Evolutionary conservation across 2,329 filamentous ascomycete species (phyloP), one percentile per base, ranked within the genome.

Genomic region (Cladosporium velox): DNA sequence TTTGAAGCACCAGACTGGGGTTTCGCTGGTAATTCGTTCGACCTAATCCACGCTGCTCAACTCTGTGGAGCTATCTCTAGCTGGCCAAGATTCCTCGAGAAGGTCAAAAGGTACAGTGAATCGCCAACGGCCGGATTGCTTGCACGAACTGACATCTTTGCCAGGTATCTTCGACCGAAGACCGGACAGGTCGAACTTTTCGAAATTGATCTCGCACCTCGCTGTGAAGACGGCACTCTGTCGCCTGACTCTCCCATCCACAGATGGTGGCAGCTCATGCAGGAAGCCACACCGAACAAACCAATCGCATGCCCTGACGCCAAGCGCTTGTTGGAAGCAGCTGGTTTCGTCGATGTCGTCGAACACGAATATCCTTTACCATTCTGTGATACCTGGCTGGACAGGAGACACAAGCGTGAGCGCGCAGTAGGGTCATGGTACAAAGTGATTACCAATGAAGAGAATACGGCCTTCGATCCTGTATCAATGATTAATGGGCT

Each of bases 11-110:
- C 87, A 63, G 85, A 86, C 18, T 97, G 93, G 92, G 80, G 83
- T 3, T 74, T 88, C 55, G 86, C 86, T 14, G 85, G 88, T 72
- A 83, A 87, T 64, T 88, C 89, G 1, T 95, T 90, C 80, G 92
- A 98, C 78, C 77, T 97, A 70, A 90, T 97, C 69, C 91, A 96
- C 73, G 82, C 96, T 75, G 88, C 91, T 65, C 88, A 91, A 85
- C 87, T 93, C 24, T 85, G 86, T 69, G 94, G 94, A 12, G 91
- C 90, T 75, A 89, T 97, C 60, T 82, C 84, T 26, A 88, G 88
- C 73, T 97, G 92, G 93, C 55, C 54, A 15, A 52, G 24, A 28
- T 65, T 63, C 15, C 26, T 63, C 21, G 83, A 85, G 4, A 83
- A 85, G 55, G 80, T 95, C 52, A 97, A 97, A 77, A 80, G 82